Evolutionary conservation across 2,329 filamentous ascomycete species (phyloP).

Genomic region (Diaporthe sp.): DNA sequence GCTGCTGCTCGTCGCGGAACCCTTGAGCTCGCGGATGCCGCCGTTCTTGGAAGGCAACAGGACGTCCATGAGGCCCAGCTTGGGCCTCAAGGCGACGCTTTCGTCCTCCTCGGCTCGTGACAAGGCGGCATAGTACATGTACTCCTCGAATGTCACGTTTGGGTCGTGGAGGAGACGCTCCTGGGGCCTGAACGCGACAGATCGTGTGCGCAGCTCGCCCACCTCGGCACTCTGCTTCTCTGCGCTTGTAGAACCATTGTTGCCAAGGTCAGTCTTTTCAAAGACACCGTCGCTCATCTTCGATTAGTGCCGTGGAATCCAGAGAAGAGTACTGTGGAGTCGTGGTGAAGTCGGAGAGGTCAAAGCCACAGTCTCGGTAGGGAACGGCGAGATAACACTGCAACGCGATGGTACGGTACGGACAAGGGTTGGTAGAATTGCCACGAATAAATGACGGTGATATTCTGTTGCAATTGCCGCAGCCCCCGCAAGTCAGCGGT

Average conservation of each 20-base stretch:
- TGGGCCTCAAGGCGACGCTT: not conserved
- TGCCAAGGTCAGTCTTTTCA: not conserved
- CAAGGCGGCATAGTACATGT: constrained; percentile 38
- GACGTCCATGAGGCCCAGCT: constrained; percentile 29
- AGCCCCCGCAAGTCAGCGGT: not conserved
- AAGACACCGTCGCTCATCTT: constrained; percentile 16
- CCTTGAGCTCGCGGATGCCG: constrained; percentile 28
- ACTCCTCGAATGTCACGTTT: constrained; percentile 36
- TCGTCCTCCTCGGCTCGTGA: constrained; percentile 36
- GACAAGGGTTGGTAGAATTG: not conserved
- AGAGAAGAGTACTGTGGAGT: not conserved
- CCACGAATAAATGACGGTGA: constrained; percentile 20
- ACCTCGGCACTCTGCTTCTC: constrained; percentile 19
- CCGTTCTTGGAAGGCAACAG: constrained; percentile 32
- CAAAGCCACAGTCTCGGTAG: not conserved
- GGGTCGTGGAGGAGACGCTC: constrained; percentile 37
- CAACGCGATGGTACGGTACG: not conserved
- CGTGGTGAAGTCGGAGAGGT: too few species aligned
- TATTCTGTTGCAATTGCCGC: not conserved
- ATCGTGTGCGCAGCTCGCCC: constrained; percentile 9
- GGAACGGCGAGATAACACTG: not conserved
- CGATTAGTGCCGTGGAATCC: too few species aligned
- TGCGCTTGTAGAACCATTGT: constrained; percentile 7
- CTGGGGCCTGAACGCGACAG: constrained; percentile 32
- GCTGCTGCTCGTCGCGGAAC: constrained; percentile 10